Evolutionary conservation across 331 rosid genomes (phyloP).

Genomic region (Acacia concinna): DNA sequence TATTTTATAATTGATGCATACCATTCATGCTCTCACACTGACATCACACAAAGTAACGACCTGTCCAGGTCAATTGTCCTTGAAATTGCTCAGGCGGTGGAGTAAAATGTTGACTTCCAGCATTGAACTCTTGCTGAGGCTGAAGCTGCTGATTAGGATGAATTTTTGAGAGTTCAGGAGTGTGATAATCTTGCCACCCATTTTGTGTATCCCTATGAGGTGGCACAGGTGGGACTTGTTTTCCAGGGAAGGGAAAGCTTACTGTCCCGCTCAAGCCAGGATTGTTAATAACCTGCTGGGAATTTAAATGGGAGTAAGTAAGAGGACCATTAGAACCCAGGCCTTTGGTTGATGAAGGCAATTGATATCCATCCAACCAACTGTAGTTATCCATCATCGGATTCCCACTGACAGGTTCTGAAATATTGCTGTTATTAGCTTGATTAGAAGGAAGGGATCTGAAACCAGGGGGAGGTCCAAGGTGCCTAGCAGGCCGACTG

Average conservation of each 20-base stretch:
- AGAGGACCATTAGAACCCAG: conserved; percentile 43
- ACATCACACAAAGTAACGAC: conserved; percentile 87
- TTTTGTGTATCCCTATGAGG: conserved; percentile 59
- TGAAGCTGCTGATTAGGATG: conserved; percentile 71
- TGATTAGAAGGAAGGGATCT: conserved; percentile 60
- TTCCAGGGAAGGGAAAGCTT: conserved; percentile 87
- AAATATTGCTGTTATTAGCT: conserved; percentile 47
- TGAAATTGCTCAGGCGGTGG: conserved; percentile 80
- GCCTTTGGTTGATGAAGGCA: conserved; percentile 59
- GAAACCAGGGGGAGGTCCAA: conserved; percentile 98
- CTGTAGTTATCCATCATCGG: conserved; percentile 81
- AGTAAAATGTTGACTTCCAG: conserved; percentile 64
- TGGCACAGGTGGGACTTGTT: conserved; percentile 62
- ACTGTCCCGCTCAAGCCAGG: conserved; percentile 56
- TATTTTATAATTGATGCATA: conserved; percentile 41
- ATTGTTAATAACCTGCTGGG: conserved; percentile 42
- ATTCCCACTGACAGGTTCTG: conserved; percentile 58
- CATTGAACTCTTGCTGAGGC: conserved; percentile 57
- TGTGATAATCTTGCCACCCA: conserved; percentile 69
- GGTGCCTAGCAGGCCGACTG: conserved; percentile 85
- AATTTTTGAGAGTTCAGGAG: conserved; percentile 55
- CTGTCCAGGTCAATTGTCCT: conserved; percentile 86
- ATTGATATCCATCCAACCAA: conserved; percentile 99
- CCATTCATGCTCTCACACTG: conserved; percentile 62
- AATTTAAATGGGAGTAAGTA: conserved; percentile 44